Conservation (phyloP, 805 yeast genomes). For the Kuraishia borneana region DNA sequence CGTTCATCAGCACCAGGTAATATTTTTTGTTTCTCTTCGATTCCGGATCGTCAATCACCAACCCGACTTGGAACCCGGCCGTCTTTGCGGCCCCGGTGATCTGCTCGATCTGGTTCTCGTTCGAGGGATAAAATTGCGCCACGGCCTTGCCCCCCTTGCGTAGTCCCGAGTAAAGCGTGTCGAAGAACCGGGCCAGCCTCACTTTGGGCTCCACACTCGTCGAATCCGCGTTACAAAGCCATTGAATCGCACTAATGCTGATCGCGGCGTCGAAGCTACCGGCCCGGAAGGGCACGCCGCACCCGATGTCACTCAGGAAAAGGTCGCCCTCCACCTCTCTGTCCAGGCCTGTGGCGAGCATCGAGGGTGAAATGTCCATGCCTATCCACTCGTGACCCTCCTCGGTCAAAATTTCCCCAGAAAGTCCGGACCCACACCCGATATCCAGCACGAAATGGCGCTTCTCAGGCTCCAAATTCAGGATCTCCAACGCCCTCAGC, state of each 20-base stretch:
- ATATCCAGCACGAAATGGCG: slow-evolving; percentile 74
- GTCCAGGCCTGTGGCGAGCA: slow-evolving; percentile 91
- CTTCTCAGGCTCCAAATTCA: slow-evolving; percentile 55
- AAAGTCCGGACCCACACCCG: slow-evolving; percentile 95
- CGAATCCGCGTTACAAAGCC: slow-evolving; percentile 96
- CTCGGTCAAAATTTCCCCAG: slow-evolving; percentile 88
- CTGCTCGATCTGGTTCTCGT: slow-evolving; percentile 72
- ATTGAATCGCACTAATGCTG: slow-evolving; percentile 89
- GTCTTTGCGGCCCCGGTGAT: slow-evolving; percentile 80
- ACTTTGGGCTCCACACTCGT: slow-evolving; percentile 72
- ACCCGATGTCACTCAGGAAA: slow-evolving; percentile 85
- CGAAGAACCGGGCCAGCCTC: slow-evolving; percentile 74
- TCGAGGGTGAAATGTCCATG: slow-evolving; percentile 90
- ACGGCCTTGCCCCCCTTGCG: slow-evolving; percentile 95
- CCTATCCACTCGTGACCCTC: slow-evolving; percentile 96
- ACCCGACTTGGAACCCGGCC: slow-evolving; percentile 94
- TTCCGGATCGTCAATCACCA: slow-evolving; percentile 89
- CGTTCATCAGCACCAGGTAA: slow-evolving; percentile 84
- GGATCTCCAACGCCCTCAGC: slow-evolving; percentile 76
- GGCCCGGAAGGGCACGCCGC: slow-evolving; percentile 89
- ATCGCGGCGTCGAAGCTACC: slow-evolving; percentile 97
- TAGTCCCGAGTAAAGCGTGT: slow-evolving; percentile 75
- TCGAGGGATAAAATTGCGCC: slow-evolving; percentile 92
- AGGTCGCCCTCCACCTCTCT: slow-evolving; percentile 91
- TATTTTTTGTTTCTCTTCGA: slow-evolving; percentile 84